These are phyloP conservation scores for Crinitomyces ghanaensis DNA, from an alignment of 805 yeast species.

Conservation along the genomic window DNA sequence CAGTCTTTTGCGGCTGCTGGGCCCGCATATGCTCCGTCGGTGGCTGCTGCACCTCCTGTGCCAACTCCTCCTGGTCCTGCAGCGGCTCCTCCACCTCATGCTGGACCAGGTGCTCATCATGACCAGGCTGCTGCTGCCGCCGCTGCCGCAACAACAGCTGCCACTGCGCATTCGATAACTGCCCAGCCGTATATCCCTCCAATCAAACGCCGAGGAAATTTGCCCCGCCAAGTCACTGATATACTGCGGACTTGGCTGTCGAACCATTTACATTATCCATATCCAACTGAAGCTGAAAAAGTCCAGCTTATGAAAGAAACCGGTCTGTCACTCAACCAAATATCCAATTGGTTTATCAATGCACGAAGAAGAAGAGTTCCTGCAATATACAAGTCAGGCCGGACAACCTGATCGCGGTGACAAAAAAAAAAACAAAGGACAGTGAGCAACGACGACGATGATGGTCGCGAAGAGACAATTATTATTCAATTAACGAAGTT, in stretches of 20 bases:
- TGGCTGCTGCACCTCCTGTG: conserved; percentile 4
- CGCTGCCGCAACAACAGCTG: conserved; percentile 1
- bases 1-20: conserved; percentile 2
- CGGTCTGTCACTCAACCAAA: conserved; percentile 69
- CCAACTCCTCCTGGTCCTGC: conserved; percentile 2
- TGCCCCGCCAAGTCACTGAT: conserved; percentile 69
- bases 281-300: conserved; percentile 74
- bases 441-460: too few species aligned
- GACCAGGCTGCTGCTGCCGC: too few species aligned
- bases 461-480: too few species aligned
- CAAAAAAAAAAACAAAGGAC: too few species aligned
- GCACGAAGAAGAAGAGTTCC: conserved; percentile 67
- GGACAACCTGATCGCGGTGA: too few species aligned
- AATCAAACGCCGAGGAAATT: conserved; percentile 45
- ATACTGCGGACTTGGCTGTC: conserved; percentile 64
- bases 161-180: conserved; percentile 5
- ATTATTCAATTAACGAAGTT: too few species aligned
- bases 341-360: conserved; percentile 80
- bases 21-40: conserved; percentile 4
- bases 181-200: conserved; percentile 7
- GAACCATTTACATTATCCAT: conserved; percentile 67
- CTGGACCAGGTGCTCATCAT: too few species aligned
- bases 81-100: conserved; percentile 1
- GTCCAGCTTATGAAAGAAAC: conserved; percentile 55
- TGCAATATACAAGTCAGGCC: conserved; percentile 18